Evolutionary conservation across 2,329 filamentous ascomycete genomes (phyloP).

Genomic region (Stemphylium vesicarium): DNA sequence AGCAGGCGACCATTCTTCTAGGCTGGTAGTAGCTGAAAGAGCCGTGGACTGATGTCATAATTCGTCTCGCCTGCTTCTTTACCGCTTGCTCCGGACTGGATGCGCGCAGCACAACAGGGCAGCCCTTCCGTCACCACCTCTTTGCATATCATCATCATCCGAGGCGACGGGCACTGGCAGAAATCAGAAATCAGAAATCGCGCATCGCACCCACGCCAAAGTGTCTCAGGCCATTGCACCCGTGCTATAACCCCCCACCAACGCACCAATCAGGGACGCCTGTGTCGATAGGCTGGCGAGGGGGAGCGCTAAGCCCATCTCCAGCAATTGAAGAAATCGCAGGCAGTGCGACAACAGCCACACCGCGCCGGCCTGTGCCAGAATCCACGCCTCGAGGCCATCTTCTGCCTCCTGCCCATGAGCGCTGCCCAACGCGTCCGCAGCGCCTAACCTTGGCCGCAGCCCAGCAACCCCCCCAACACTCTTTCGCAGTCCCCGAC

Average conservation of each 20-base stretch:
- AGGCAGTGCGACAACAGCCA: constrained; percentile 32
- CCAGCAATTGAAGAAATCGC: constrained; percentile 47
- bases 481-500: constrained; percentile 10
- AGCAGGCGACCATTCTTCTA: constrained; percentile 8
- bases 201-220: background rate
- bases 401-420: constrained; percentile 27
- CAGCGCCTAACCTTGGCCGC: constrained; percentile 35
- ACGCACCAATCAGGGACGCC: constrained; percentile 37
- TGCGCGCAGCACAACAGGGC: background rate
- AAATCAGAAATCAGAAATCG: background rate
- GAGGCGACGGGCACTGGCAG: background rate
- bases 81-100: constrained; percentile 14
- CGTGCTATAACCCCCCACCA: constrained; percentile 20
- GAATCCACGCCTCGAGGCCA: constrained; percentile 1
- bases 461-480: constrained; percentile 10
- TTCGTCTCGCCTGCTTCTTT: constrained; percentile 17
- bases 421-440: constrained; percentile 35
- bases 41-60: constrained; percentile 17
- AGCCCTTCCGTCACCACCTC: constrained; percentile 4
- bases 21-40: background rate
- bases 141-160: background rate
- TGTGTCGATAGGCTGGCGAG: constrained; percentile 35
- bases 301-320: constrained; percentile 45
- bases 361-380: constrained; percentile 10
- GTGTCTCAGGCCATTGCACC: constrained; percentile 20